These are phyloP conservation scores for Trametes elegans DNA, from an alignment of 768 basidiomycete species.

Conservation along the genomic window DNA sequence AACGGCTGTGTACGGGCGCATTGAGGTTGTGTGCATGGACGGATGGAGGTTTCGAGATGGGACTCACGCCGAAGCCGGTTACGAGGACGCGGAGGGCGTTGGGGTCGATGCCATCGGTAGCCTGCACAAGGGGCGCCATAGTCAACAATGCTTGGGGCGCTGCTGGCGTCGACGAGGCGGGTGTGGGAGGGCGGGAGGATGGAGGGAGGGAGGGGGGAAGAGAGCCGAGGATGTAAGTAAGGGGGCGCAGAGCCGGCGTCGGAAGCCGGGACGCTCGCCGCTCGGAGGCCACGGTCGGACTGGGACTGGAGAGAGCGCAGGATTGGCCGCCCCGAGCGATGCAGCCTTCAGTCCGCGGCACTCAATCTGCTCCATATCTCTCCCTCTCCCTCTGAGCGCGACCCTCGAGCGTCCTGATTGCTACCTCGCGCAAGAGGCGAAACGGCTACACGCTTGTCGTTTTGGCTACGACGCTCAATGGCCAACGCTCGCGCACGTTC, in stretches of 20 bases:
- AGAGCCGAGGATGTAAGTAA: not conserved
- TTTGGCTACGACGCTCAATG: not conserved
- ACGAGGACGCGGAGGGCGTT: slow-evolving; percentile 45
- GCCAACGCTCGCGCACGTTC: not conserved
- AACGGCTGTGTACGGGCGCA: slow-evolving; percentile 23
- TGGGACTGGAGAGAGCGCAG: not conserved
- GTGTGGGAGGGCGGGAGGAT: not conserved
- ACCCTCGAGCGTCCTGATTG: not conserved
- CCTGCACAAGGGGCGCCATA: slow-evolving; percentile 33
- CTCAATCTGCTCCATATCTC: slow-evolving; percentile 3
- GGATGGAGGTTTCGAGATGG: not conserved
- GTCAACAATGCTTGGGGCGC: not conserved
- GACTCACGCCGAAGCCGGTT: slow-evolving; percentile 54
- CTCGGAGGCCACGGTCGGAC: too few species aligned
- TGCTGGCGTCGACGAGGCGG: not conserved
- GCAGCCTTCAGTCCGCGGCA: not conserved
- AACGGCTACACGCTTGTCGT: not conserved
- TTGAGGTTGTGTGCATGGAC: not conserved
- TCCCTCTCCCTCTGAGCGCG: not conserved
- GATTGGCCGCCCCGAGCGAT: slow-evolving; percentile 3
- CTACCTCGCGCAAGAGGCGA: not conserved
- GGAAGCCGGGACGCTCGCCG: not conserved
- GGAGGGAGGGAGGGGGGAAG: not conserved
- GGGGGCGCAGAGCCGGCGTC: not conserved
- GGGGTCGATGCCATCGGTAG: slow-evolving; percentile 27